Evolutionary conservation across 1,284 basidiomycete genomes (phyloP).

Genomic region (Dichomitus squalens): DNA sequence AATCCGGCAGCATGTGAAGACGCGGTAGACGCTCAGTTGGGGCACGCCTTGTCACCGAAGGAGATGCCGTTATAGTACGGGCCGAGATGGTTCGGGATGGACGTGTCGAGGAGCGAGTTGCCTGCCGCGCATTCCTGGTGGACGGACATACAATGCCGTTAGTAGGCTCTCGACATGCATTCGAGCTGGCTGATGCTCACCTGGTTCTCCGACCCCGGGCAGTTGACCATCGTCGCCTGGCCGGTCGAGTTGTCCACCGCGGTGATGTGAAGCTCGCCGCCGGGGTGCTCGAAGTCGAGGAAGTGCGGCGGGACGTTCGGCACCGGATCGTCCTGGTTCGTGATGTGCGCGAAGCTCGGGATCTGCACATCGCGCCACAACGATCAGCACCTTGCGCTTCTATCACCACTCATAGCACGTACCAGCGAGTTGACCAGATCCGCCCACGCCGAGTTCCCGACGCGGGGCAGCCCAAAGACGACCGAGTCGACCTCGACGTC

Average conservation of each 20-base stretch:
- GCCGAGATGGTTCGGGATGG: conserved; percentile 32
- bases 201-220: conserved; percentile 34
- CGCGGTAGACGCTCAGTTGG: conserved; percentile 20
- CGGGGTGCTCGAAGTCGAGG: conserved; percentile 37
- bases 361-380: conserved; percentile 12
- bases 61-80: conserved; percentile 33
- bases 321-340: conserved; percentile 40
- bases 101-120: conserved; percentile 24
- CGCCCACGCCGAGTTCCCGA: conserved; percentile 37
- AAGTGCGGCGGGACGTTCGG: conserved; percentile 37
- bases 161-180: no score
- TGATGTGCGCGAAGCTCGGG: conserved; percentile 35
- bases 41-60: conserved; percentile 29
- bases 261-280: conserved; percentile 39
- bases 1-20: no score
- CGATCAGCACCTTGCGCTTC: not conserved
- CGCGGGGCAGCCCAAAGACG: conserved; percentile 47
- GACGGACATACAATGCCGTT: no score
- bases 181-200: conserved; percentile 14
- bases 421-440: conserved; percentile 18
- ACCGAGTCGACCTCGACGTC: conserved; percentile 39
- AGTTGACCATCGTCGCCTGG: conserved; percentile 29
- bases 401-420: not conserved
- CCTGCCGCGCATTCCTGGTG: conserved; percentile 31
- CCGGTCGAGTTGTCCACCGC: conserved; percentile 18